These are phyloP conservation scores for Fusarium pseudonygamai DNA, from an alignment of 2,329 filamentous ascomycete species.

Conservation along the genomic window DNA sequence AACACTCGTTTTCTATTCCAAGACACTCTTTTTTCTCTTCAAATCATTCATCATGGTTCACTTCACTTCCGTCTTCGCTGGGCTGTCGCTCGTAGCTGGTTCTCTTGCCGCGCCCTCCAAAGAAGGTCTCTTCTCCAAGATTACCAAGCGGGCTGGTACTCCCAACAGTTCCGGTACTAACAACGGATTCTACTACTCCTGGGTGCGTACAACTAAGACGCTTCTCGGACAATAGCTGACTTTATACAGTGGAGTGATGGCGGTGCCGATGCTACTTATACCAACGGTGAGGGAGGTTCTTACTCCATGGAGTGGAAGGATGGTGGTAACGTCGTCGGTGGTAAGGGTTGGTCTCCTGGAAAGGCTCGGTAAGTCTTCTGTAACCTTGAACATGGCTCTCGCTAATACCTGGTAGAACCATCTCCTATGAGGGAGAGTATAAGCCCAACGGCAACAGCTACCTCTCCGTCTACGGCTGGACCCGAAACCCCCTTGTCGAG, in stretches of 20 bases:
- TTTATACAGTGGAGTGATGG: slow-evolving; percentile 54
- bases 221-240: not conserved
- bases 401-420: slow-evolving; percentile 9
- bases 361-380: slow-evolving; percentile 49
- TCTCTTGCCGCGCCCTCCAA: slow-evolving; percentile 31
- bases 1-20: slow-evolving; percentile 20
- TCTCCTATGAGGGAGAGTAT: slow-evolving; percentile 46
- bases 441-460: slow-evolving; percentile 51
- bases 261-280: slow-evolving; percentile 55
- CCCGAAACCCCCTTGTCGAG: slow-evolving; percentile 49
- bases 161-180: slow-evolving; percentile 50
- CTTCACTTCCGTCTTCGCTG: slow-evolving; percentile 40
- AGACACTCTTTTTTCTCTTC: slow-evolving; percentile 24
- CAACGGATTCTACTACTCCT: slow-evolving; percentile 58
- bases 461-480: slow-evolving; percentile 53
- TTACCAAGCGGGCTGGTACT: slow-evolving; percentile 43
- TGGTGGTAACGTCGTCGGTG: slow-evolving; percentile 40
- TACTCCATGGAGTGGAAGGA: slow-evolving; percentile 58
- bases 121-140: slow-evolving; percentile 38
- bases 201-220: slow-evolving; percentile 1
- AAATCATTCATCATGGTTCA: slow-evolving; percentile 36
- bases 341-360: slow-evolving; percentile 41
- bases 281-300: slow-evolving; percentile 53
- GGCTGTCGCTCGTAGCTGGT: slow-evolving; percentile 38
- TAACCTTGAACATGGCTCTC: not conserved